phyloP scores from a whole-genome alignment of 495 filamentous ascomycete genomes.

The Chaetomium fimeti region DNA sequence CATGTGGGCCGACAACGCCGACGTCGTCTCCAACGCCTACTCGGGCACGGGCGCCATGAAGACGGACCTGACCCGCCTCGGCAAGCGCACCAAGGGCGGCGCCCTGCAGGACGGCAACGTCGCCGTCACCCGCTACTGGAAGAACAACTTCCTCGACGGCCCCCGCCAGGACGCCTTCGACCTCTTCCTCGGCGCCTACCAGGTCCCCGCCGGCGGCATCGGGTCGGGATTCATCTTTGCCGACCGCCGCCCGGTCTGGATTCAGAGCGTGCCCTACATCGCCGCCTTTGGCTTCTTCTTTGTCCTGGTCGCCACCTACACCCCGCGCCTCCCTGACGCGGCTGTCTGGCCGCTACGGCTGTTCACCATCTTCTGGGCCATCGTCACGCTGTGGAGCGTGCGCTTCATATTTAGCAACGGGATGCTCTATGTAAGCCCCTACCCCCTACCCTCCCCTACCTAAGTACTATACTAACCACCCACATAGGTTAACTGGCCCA shows the following conservation, averaged over 20 bases:
- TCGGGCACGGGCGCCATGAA: slow-evolving; percentile 95
- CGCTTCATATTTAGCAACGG: slow-evolving; percentile 77
- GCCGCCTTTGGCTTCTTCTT: slow-evolving; percentile 85
- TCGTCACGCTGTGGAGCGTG: slow-evolving; percentile 64
- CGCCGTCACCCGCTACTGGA: slow-evolving; percentile 77
- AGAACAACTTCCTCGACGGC: slow-evolving; percentile 90
- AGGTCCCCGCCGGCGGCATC: slow-evolving; percentile 62
- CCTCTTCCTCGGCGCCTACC: slow-evolving; percentile 82
- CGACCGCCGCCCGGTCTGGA: slow-evolving; percentile 81
- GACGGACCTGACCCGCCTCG: slow-evolving; percentile 90
- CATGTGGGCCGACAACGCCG: slow-evolving; percentile 97
- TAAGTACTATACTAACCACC: background rate
- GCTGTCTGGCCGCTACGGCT: slow-evolving; percentile 74
- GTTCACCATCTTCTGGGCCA: slow-evolving; percentile 72
- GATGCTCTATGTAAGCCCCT: slow-evolving; percentile 77
- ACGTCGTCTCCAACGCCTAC: slow-evolving; percentile 87
- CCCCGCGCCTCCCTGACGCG: slow-evolving; percentile 62
- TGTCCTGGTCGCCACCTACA: slow-evolving; percentile 73
- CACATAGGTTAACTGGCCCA: slow-evolving; percentile 95
- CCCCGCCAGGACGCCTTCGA: slow-evolving; percentile 94
- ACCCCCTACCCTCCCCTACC: background rate
- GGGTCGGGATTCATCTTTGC: slow-evolving; percentile 68
- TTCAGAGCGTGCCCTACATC: slow-evolving; percentile 88
- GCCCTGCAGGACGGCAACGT: slow-evolving; percentile 79
- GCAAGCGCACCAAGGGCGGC: slow-evolving; percentile 78